Evolutionary conservation across 148 eudicot species (phyloP).

Genomic region (Fallopia convolvulus): DNA sequence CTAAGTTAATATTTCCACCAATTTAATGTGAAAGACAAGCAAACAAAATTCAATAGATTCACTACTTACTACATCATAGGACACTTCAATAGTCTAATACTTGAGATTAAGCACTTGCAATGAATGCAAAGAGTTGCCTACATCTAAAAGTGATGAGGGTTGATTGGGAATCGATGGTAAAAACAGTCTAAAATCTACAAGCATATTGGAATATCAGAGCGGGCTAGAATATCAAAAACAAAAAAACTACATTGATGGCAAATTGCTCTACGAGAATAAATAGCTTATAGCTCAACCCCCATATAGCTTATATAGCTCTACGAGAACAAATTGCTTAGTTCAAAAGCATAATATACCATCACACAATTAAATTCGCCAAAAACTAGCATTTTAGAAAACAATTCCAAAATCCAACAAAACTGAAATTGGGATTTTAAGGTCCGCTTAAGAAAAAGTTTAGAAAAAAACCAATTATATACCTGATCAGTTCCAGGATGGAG

Average conservation of each 20-base stretch:
- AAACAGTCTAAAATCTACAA: constrained; percentile 83
- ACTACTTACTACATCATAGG: neutral
- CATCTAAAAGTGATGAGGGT: constrained; percentile 19
- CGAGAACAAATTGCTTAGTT: neutral
- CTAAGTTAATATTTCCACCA: neutral
- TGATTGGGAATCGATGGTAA: constrained; percentile 28
- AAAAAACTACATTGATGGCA: constrained; percentile 5
- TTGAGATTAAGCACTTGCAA: constrained; percentile 67
- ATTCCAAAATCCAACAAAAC: neutral
- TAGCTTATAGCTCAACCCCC: too few species aligned
- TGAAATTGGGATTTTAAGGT: neutral
- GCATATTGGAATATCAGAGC: constrained; percentile 9
- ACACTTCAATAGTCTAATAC: constrained; percentile 25
- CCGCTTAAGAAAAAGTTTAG: neutral
- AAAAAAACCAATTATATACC: constrained; percentile 21
- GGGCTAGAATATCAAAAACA: constrained; percentile 15
- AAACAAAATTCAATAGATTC: neutral
- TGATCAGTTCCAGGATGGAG: constrained; percentile 80
- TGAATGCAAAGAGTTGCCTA: constrained; percentile 48
- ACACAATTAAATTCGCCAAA: neutral
- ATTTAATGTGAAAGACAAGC: neutral
- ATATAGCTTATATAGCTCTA: neutral
- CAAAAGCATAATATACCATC: neutral
- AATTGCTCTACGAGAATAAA: too few species aligned
- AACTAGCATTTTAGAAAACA: neutral